These are phyloP conservation scores for Sicyos edulis DNA, from an alignment of 306 rosid genomes.

Conservation along the genomic window DNA sequence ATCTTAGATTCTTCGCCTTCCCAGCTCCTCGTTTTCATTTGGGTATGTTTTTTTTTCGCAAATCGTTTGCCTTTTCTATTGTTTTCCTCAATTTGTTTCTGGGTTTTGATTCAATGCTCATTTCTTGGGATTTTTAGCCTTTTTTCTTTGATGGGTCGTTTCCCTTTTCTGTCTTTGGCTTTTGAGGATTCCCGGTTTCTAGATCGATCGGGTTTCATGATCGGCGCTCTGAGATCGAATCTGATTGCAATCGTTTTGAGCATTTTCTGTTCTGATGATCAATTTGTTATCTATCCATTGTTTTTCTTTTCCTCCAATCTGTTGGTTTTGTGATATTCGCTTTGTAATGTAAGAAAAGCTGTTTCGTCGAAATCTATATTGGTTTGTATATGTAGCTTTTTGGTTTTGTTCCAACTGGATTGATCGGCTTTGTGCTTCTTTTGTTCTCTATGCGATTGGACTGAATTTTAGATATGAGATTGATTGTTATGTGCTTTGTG, in stretches of 20 bases:
- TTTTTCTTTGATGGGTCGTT: conserved; percentile 5
- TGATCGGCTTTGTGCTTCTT: background rate
- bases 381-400: background rate
- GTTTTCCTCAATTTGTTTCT: background rate
- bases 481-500: background rate
- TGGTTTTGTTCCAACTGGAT: background rate
- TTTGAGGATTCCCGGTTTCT: conserved; percentile 7
- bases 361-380: background rate
- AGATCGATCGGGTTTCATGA: conserved; percentile 16
- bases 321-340: background rate
- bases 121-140: background rate
- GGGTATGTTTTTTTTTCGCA: conserved; percentile 27
- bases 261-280: background rate
- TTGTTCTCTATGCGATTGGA: conserved; percentile 1
- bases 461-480: background rate
- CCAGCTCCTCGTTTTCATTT: conserved; percentile 67
- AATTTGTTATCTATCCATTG: background rate
- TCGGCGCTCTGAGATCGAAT: conserved; percentile 21
- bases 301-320: background rate
- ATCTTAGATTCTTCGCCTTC: conserved; percentile 65
- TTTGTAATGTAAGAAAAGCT: background rate
- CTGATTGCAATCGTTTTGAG: conserved; percentile 1
- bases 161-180: background rate
- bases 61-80: conserved; percentile 7
- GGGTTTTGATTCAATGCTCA: conserved; percentile 18